Base-by-base conservation (phyloP, 345 rosid species). In the Viola odorata region DNA sequence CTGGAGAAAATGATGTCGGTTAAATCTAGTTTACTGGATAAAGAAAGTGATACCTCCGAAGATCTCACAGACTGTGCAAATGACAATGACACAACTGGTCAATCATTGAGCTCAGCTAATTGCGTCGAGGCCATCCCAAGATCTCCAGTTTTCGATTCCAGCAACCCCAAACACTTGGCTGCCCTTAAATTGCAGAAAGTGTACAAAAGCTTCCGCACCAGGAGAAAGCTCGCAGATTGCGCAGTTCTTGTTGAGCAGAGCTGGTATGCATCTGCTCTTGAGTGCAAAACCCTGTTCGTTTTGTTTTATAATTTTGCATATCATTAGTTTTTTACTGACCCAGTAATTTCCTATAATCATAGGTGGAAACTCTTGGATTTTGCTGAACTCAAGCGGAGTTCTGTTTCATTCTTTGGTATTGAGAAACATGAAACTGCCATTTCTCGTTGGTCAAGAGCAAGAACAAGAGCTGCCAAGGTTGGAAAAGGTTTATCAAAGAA, bases 351-450 rank as follows among this genome's bases (percentile, higher is more conserved):
- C 38, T 55, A 7, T 58, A 32, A 40, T 57, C 47, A 12, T 23
- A 92, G 98, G 97, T 90, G 96, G 96, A 86, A 91, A 69, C 87
- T 88, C 58, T 72, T 90, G 70, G 97, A 94, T 75, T 90, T 82
- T 54, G 95, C 87, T 37, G 96, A 86, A 66, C 81, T 94, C 48
- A 94, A 85, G 77, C 80, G 82, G 58, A 94, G 95, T 75, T 94
- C 97, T 3, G 69, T 94, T 57, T 90, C 97, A 9, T 94, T 86
- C 78, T 90, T 90, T 37, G 99, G 84, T 51, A 82, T 85, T 12
- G 89, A 88, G 79, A 94, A 94, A 69, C 96, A 88, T 5, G 97
- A 94, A 80, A 84, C 91, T 12, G 97, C 99, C 60, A 85, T 85
- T 61, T 91, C 95, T 0, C 90, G 96, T 55, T 94, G 99, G 99